Conservation (phyloP, 441 rosid species). For the Gossypium davidsonii region DNA sequence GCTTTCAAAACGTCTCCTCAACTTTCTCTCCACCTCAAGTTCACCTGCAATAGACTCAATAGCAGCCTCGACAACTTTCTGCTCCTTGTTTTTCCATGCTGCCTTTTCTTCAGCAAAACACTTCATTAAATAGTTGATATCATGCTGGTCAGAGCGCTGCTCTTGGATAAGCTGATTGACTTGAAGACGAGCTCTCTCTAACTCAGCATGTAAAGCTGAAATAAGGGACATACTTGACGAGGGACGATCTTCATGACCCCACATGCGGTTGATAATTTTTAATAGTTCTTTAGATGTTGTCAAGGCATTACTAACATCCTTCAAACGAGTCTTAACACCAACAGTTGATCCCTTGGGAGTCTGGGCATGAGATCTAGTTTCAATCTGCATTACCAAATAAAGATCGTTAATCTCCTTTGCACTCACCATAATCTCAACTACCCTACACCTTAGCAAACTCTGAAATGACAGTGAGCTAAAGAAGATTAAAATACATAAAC, state of each 20-base stretch:
- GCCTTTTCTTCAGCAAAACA: constrained; percentile 93
- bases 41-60: constrained; percentile 85
- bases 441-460: not conserved
- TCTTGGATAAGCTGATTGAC: constrained; percentile 82
- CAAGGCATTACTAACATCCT: constrained; percentile 86
- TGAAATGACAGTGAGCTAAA: not conserved
- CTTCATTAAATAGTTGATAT: constrained; percentile 70
- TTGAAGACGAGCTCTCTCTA: constrained; percentile 88
- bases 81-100: constrained; percentile 84
- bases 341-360: constrained; percentile 66
- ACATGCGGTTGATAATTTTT: constrained; percentile 81
- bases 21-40: constrained; percentile 81
- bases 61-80: constrained; percentile 80
- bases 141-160: constrained; percentile 64
- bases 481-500: not conserved
- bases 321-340: constrained; percentile 67
- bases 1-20: constrained; percentile 74
- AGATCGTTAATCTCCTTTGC: not conserved
- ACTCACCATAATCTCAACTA: not conserved
- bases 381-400: constrained; percentile 47
- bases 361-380: constrained; percentile 71
- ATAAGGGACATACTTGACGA: constrained; percentile 88
- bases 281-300: constrained; percentile 96
- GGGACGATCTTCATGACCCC: constrained; percentile 87
- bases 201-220: constrained; percentile 93